Evolutionary conservation across 345 rosid genomes (phyloP).

Genomic region (Brassica rapa): DNA sequence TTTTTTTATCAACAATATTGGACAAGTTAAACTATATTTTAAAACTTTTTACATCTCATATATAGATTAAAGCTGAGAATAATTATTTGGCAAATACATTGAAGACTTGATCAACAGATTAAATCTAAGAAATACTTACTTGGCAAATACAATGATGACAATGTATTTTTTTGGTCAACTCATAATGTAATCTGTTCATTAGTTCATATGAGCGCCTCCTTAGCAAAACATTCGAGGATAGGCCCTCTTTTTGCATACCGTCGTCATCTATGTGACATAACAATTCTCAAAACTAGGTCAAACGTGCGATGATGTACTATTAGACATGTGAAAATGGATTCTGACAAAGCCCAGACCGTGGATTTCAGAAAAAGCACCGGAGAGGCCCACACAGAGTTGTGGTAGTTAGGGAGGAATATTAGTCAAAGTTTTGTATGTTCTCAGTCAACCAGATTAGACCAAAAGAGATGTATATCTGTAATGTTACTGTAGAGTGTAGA

Average conservation of each 20-base stretch:
- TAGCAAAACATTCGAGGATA: not conserved
- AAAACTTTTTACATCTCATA: not conserved
- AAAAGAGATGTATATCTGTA: slow-evolving; percentile 1
- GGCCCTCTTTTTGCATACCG: not conserved
- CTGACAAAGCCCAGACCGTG: slow-evolving; percentile 31
- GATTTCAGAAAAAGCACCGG: slow-evolving; percentile 8
- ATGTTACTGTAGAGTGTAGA: slow-evolving; percentile 1
- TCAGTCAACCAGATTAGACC: slow-evolving; percentile 33
- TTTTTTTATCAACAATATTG: no score
- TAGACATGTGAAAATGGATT: slow-evolving; percentile 16
- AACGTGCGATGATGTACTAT: slow-evolving; percentile 5
- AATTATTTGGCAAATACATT: not conserved
- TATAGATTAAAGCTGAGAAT: not conserved
- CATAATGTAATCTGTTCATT: no score
- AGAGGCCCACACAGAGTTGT: slow-evolving; percentile 10
- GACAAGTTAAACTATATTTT: not conserved
- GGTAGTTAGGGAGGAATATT: slow-evolving; percentile 29
- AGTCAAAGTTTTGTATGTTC: slow-evolving; percentile 29
- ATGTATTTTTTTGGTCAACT: no score
- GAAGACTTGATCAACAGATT: not conserved
- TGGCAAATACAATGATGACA: no score
- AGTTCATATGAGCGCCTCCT: not conserved
- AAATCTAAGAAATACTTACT: no score
- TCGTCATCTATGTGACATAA: not conserved
- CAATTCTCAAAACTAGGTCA: not conserved